These are phyloP conservation scores for Xenoacremonium recifei DNA, from an alignment of 2,329 filamentous ascomycete genomes.

Conservation along the genomic window DNA sequence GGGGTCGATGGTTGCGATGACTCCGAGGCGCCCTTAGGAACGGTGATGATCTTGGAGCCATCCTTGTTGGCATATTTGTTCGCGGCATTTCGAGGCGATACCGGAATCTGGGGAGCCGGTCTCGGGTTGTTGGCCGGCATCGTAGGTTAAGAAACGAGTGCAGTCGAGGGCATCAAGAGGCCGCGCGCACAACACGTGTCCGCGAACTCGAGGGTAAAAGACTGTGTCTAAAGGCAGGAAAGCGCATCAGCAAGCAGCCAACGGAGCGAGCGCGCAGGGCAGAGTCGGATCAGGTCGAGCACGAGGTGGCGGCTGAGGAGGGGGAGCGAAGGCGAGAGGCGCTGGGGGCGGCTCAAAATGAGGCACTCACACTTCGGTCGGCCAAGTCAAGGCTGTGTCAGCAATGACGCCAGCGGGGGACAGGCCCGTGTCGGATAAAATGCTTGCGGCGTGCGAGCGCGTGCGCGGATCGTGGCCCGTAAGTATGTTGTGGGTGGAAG, in stretches of 20 bases:
- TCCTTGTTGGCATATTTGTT: slow-evolving; percentile 69
- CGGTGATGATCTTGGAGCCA: slow-evolving; percentile 67
- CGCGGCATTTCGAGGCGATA: slow-evolving; percentile 53
- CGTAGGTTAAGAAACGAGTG: slow-evolving; percentile 34
- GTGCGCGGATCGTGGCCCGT: slow-evolving; percentile 9
- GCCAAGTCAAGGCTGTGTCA: slow-evolving; percentile 37
- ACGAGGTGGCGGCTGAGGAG: slow-evolving; percentile 19
- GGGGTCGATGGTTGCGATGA: slow-evolving; percentile 54
- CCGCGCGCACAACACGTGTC: slow-evolving; percentile 30
- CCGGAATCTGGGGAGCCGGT: slow-evolving; percentile 46
- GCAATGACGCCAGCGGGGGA: slow-evolving; percentile 36
- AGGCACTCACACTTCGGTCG: slow-evolving; percentile 34
- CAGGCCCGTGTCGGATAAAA: slow-evolving; percentile 13
- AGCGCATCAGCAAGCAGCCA: slow-evolving; percentile 19
- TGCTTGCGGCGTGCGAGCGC: slow-evolving; percentile 13
- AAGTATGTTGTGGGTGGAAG: slow-evolving; percentile 10
- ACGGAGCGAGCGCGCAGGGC: slow-evolving; percentile 18
- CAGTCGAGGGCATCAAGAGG: slow-evolving; percentile 40
- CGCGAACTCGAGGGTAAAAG: slow-evolving; percentile 19
- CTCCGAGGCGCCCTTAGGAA: slow-evolving; percentile 56
- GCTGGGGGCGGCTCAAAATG: slow-evolving; percentile 32
- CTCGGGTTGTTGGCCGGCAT: slow-evolving; percentile 55
- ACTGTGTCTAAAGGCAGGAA: slow-evolving; percentile 16
- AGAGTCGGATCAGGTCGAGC: slow-evolving; percentile 12
- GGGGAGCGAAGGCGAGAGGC: slow-evolving; percentile 13